phyloP scores from a whole-genome alignment of 306 rosid species.

The Fagus crenata region DNA sequence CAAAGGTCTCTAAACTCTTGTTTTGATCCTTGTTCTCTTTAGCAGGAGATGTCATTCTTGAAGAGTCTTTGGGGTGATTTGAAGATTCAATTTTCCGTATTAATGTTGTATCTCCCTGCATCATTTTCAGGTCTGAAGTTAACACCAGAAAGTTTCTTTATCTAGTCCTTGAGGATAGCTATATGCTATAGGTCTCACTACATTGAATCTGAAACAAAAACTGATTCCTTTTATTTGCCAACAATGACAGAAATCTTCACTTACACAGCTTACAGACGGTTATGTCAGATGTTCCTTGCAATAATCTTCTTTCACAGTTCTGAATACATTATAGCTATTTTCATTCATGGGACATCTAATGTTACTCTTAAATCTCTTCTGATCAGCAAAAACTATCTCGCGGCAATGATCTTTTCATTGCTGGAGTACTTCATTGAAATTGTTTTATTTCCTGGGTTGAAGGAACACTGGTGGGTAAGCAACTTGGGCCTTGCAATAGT shows the following conservation, averaged over 20 bases:
- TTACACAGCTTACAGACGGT: conserved; percentile 54
- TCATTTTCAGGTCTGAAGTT: too few species aligned
- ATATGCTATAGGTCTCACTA: too few species aligned
- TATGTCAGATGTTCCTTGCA: too few species aligned
- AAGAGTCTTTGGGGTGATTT: not conserved
- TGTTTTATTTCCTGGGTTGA: conserved; percentile 22
- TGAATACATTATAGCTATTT: conserved; percentile 49
- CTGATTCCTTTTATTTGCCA: not conserved
- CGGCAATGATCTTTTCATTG: conserved; percentile 69
- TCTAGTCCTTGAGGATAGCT: too few species aligned
- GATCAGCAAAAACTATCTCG: conserved; percentile 59
- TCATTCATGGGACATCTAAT: conserved; percentile 62
- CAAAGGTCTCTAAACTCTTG: too few species aligned
- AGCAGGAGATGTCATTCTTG: conserved; percentile 23
- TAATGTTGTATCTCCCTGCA: conserved; percentile 13
- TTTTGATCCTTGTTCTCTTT: conserved; percentile 1
- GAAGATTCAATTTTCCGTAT: conserved; percentile 4
- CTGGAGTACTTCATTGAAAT: conserved; percentile 66
- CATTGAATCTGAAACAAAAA: not conserved
- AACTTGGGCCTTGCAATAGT: too few species aligned
- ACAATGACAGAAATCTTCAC: conserved; percentile 62
- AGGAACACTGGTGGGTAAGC: too few species aligned
- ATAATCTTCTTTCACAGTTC: too few species aligned
- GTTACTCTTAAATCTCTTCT: conserved; percentile 70
- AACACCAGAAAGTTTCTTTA: too few species aligned